Evolutionary conservation across 75 land plant species (phyloP), one percentile per base, ranked within the genome.

Genomic region (Cunninghamia lanceolata): DNA sequence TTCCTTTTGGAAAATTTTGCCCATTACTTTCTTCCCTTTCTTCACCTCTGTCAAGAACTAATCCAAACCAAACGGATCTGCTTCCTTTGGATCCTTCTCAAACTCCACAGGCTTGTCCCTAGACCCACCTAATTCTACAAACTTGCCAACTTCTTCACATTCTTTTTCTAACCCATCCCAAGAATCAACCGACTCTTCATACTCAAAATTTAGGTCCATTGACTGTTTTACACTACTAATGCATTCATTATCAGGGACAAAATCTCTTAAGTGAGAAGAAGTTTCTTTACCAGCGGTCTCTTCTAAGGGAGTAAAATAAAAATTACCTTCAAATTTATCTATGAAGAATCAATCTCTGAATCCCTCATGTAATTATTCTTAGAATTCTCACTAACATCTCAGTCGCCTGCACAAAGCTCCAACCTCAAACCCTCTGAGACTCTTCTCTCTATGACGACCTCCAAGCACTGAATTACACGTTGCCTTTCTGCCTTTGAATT

Each of bases 101-200:
- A n/a, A n/a, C n/a, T n/a, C n/a, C n/a, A n/a, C n/a, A n/a, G n/a
- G n/a, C n/a, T n/a, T n/a, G n/a, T n/a, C n/a, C n/a, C n/a, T n/a
- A 59, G 25, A 59, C 66, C 25, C 25, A 19, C 4, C 40, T 39
- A 15, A 19, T 39, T 76, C 78, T 16, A 76, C 78, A 38, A 76
- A 39, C 6, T 42, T 19, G 38, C 16, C 78, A 76, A 36, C 25
- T 59, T 19, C 78, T 38, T 36, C 36, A 73, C 76, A 32, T 11
- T 32, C 34, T 73, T 73, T 36, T 73, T 71, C 75, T 10, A 35
- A 34, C 15, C 76, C 76, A 32, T 73, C 76, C 14, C 32, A 32
- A 73, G 76, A 73, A 73, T 35, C 38, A 73, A 73, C 38, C 2
- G 76, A 73, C 32, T 73, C 76, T 73, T 73, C 78, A 76, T 36